Evolutionary conservation across 352 stramenopile species (phyloP), one percentile per base, ranked within the genome.

Genomic region (Lagenidium giganteum): DNA sequence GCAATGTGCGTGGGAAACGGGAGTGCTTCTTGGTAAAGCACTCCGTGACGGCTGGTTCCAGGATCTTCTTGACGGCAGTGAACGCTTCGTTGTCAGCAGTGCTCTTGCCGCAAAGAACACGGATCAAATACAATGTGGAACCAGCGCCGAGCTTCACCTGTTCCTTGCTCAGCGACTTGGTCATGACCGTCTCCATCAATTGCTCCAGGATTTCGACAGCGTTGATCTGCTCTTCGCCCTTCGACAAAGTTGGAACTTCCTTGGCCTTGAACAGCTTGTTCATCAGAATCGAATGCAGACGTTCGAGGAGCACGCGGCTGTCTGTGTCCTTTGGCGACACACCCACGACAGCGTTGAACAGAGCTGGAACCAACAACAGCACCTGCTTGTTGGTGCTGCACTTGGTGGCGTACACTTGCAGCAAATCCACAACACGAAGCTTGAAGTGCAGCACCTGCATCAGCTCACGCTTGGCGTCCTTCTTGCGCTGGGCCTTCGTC

Each of bases 401-500:
- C 33, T 71, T 57, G 9, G 60, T 59, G 18, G 72, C 73, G 47
- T 86, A 88, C 48, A 89, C 56, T 41, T 85, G 60, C 28, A 94
- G 61, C 55, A 94, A 45, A 39, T 94, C 79, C 17, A 94, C 42
- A 24, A 92, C 79, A 26, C 82, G 82, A 40, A 94, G 51, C 52
- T 94, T 81, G 61, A 94, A 94, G 64, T 94, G 82, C 42, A 91
- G 64, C 23, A 77, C 67, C 42, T 85, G 72, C 36, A 86, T 63
- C 14, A 67, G 65, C 40, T 75, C 57, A 14, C 62, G 64, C 62
- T 91, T 88, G 22, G 70, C 61, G 42, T 86, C 73, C 41, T 87
- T 80, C 66, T 92, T 92, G 59, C 66, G 67, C 50, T 83, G 70
- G 34, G 72, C 79, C 31, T 74, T 77, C 34, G 73, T 51, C 41